Base-by-base conservation (phyloP, 2,329 filamentous ascomycete species). In the Sporothrix pallida region DNA sequence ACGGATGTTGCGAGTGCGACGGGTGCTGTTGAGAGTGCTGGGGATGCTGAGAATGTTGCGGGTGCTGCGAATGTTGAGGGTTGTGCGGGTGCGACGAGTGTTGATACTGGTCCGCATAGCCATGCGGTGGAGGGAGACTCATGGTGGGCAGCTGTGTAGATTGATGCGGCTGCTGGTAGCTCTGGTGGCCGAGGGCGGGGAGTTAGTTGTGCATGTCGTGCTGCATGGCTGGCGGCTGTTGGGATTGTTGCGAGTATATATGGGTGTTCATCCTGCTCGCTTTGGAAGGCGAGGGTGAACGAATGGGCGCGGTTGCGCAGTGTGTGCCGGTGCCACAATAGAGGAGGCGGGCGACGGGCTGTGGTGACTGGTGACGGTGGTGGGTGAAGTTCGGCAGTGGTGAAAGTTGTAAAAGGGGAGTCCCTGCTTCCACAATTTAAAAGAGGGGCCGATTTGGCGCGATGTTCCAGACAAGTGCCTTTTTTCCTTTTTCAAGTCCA, bases 201-300 rank as follows among this genome's bases (percentile, higher is more conserved):
- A 75, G 71, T 48, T 76, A 69, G 72, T 76, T 75, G 72, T 73
- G 75, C 44, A 76, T 71, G 52, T 76, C 76, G 50, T 77, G 74
- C 37, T 63, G 72, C 71, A 76, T 71, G 26, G 46, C 44, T 50
- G 72, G 63, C 56, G 74, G 76, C 54, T 67, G 74, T 58, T 76
- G 75, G 60, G 73, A 70, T 54, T 70, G 73, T 17, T 71, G 67
- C 31, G 74, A 71, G n/a, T 74, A 76, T 48, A 74, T 73, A 71
- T 75, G 71, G 26, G 72, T 26, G 72, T 76, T 76, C 75, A 76
- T 76, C 48, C 26, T 54, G 67, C 48, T 26, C 13, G 46, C 48
- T 69, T 17, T 26, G 17, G 54, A 42, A 17, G 67, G 26, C 46
- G 23, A 52, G 15, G 65, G 12, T 13, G 46, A 37, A 20, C 46